These are phyloP conservation scores for Clonostachys sp. DNA, from an alignment of 2,329 filamentous ascomycete genomes.

Conservation along the genomic window DNA sequence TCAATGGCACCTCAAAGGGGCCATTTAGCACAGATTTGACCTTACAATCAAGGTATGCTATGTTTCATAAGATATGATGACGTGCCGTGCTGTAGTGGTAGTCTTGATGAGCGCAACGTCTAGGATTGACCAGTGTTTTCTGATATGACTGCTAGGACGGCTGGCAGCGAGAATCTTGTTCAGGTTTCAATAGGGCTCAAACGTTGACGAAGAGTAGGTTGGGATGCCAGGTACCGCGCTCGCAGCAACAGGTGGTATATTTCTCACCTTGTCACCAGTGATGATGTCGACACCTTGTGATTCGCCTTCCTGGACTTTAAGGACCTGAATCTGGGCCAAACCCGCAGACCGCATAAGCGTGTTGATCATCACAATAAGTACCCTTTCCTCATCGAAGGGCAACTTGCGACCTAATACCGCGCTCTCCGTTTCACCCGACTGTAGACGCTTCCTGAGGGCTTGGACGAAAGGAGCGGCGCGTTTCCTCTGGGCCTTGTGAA, in stretches of 20 bases:
- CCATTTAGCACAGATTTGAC: no score
- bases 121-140: no score
- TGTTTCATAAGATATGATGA: no score
- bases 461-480: constrained; percentile 98
- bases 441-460: constrained; percentile 75
- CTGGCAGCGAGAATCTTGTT: no score
- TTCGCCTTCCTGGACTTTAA: constrained; percentile 61
- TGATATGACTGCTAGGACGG: no score
- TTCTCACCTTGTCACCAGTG: constrained; percentile 39
- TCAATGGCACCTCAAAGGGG: no score
- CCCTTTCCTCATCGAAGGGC: constrained; percentile 77
- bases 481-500: constrained; percentile 93
- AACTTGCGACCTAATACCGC: constrained; percentile 79
- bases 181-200: no score
- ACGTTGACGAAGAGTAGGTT: no score
- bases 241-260: constrained; percentile 38
- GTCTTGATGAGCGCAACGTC: no score
- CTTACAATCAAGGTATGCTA: no score
- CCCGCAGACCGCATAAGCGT: constrained; percentile 70
- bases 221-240: no score
- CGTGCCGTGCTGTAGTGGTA: no score
- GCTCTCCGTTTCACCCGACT: constrained; percentile 61
- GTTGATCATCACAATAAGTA: constrained; percentile 72
- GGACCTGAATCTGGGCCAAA: constrained; percentile 62
- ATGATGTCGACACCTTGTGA: constrained; percentile 53